Conservation (phyloP, 768 basidiomycete genomes). For the Tricholoma hemisulphureum region DNA sequence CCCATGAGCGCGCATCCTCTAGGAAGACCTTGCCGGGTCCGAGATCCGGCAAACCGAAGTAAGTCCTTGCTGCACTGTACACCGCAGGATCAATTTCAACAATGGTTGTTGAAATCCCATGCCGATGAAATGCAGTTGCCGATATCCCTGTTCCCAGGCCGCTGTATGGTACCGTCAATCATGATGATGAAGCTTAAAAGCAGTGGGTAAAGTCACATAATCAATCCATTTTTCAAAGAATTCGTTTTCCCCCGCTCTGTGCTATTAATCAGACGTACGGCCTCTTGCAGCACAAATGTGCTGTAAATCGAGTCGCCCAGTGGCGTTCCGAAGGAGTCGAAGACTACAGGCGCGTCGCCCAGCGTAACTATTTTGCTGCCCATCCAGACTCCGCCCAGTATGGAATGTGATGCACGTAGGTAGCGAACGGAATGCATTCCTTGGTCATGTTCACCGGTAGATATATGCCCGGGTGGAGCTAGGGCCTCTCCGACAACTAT, state of each 20-base stretch:
- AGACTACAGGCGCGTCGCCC: slow-evolving; percentile 39
- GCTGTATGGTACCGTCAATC: slow-evolving; percentile 39
- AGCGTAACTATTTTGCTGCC: slow-evolving; percentile 45
- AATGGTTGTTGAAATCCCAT: slow-evolving; percentile 71
- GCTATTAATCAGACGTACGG: slow-evolving; percentile 65
- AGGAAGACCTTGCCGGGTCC: slow-evolving; percentile 61
- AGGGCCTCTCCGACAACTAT: slow-evolving; percentile 78
- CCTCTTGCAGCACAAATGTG: slow-evolving; percentile 87
- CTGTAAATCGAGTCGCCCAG: slow-evolving; percentile 81
- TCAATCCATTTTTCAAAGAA: slow-evolving; percentile 52
- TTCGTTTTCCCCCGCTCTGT: slow-evolving; percentile 37
- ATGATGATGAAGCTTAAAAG: slow-evolving; percentile 14
- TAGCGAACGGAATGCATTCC: slow-evolving; percentile 55
- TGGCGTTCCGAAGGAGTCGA: slow-evolving; percentile 51
- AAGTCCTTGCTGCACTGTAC: slow-evolving; percentile 74
- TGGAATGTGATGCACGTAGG: slow-evolving; percentile 62
- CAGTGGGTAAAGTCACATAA: slow-evolving; percentile 56
- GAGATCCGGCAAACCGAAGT: slow-evolving; percentile 76
- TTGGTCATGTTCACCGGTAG: slow-evolving; percentile 26
- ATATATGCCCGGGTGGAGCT: slow-evolving; percentile 32
- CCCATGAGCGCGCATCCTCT: slow-evolving; percentile 75
- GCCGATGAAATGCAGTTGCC: slow-evolving; percentile 68
- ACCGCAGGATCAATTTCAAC: slow-evolving; percentile 95
- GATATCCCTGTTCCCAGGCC: slow-evolving; percentile 88
- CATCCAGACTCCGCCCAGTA: slow-evolving; percentile 80